These are phyloP conservation scores for Suillus fuscotomentosus DNA, from an alignment of 768 basidiomycete species.

Conservation along the genomic window DNA sequence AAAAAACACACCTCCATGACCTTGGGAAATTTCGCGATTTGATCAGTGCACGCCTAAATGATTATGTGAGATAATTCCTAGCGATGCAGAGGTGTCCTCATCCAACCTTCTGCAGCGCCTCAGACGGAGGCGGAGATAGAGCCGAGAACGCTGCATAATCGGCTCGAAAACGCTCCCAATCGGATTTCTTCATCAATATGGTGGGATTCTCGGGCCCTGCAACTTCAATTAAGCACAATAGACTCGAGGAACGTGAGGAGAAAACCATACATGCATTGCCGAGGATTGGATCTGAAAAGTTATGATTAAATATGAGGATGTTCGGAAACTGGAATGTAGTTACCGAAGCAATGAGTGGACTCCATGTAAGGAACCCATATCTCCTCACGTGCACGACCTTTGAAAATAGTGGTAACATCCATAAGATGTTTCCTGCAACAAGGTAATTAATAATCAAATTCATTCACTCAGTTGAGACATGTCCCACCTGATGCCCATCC, in stretches of 20 bases:
- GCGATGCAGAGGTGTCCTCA: neutral
- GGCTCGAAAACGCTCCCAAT: constrained; percentile 11
- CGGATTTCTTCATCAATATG: constrained; percentile 18
- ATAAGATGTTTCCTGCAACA: constrained; percentile 15
- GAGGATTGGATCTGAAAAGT: neutral
- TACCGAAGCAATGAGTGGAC: constrained; percentile 20
- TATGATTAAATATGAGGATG: neutral
- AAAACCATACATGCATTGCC: constrained; percentile 14
- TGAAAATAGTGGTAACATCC: neutral
- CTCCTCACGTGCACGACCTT: neutral
- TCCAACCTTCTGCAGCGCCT: neutral
- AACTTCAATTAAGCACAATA: neutral
- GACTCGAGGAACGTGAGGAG: neutral
- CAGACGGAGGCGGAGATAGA: neutral
- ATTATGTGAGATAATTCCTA: neutral
- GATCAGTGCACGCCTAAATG: constrained; percentile 6
- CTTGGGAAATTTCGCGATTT: constrained; percentile 8
- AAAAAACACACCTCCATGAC: constrained; percentile 11
- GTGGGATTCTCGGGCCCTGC: constrained; percentile 18
- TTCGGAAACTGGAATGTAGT: neutral
- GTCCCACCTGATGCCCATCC: constrained; percentile 14
- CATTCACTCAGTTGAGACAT: neutral
- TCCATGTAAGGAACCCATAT: constrained; percentile 25
- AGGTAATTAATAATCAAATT: neutral
- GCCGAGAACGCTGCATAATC: constrained; percentile 8